phyloP scores from a whole-genome alignment of 306 rosid species.

The Clitoria ternatea region DNA sequence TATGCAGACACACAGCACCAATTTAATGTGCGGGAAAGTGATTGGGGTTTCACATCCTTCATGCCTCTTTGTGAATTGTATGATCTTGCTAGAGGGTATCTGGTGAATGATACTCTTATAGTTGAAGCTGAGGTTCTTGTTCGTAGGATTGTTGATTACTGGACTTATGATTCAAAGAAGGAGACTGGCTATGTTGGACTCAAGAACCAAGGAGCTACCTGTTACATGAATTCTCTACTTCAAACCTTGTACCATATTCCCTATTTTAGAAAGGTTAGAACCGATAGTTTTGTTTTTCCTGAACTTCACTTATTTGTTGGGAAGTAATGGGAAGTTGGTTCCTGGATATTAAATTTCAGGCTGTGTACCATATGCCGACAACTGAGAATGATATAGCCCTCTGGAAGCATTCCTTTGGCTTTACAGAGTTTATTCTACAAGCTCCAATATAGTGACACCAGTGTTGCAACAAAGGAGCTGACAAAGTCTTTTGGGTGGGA shows the following conservation, averaged over 20 bases:
- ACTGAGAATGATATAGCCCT: slow-evolving; percentile 73
- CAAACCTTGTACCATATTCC: slow-evolving; percentile 71
- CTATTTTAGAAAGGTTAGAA: slow-evolving; percentile 65
- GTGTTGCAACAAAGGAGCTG: slow-evolving; percentile 76
- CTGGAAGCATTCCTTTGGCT: slow-evolving; percentile 76
- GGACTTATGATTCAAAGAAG: no score
- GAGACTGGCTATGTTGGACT: no score
- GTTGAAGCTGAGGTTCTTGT: no score
- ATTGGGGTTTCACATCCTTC: no score
- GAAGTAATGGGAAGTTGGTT: slow-evolving; percentile 15
- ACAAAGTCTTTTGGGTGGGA: slow-evolving; percentile 82
- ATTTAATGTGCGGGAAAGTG: no score
- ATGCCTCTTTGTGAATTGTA: no score
- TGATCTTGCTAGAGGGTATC: slow-evolving; percentile 65
- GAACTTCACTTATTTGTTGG: slow-evolving; percentile 6
- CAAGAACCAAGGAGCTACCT: no score
- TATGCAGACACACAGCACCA: slow-evolving; percentile 74
- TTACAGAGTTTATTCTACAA: no score
- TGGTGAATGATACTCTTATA: no score
- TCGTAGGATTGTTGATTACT: no score
- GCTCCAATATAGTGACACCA: slow-evolving; percentile 68
- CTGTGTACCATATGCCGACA: slow-evolving; percentile 85
- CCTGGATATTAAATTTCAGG: slow-evolving; percentile 45
- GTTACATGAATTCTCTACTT: no score
- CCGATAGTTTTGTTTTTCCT: neutral